phyloP scores from a whole-genome alignment of 306 rosid genomes.

The Lathyrus oleraceus region DNA sequence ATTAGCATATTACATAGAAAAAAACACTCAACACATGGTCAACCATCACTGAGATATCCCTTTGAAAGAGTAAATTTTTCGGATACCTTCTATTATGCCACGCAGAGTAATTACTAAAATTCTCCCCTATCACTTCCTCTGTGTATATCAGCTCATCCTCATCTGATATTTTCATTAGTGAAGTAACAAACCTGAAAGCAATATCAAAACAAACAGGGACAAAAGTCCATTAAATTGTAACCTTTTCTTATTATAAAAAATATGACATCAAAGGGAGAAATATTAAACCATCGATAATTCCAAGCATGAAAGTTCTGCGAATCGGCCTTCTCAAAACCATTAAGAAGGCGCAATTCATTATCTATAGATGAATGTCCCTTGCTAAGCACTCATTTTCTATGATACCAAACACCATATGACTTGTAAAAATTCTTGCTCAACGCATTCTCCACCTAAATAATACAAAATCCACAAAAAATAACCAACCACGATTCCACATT shows the following conservation, averaged over 20 bases:
- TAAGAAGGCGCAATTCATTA: conserved; percentile 69
- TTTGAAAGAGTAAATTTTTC: background rate
- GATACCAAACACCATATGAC: conserved; percentile 95
- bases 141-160: conserved; percentile 84
- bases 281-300: conserved; percentile 75
- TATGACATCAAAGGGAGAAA: background rate
- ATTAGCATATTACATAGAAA: no score
- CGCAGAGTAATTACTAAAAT: conserved; percentile 85
- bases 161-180: conserved; percentile 62
- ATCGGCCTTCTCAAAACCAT: conserved; percentile 67
- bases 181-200: conserved; percentile 63
- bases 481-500: background rate
- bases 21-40: no score
- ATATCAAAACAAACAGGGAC: background rate
- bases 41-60: no score
- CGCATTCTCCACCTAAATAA: conserved; percentile 55
- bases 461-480: background rate
- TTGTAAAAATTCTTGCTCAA: conserved; percentile 77
- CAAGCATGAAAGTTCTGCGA: conserved; percentile 89
- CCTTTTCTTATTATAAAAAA: background rate
- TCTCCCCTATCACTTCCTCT: conserved; percentile 64
- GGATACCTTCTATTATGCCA: conserved; percentile 89
- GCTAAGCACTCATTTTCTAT: conserved; percentile 83
- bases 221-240: conserved; percentile 24
- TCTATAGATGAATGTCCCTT: conserved; percentile 74